phyloP scores from a whole-genome alignment of 2,329 filamentous ascomycete genomes.

The Ampelomyces quisqualis region DNA sequence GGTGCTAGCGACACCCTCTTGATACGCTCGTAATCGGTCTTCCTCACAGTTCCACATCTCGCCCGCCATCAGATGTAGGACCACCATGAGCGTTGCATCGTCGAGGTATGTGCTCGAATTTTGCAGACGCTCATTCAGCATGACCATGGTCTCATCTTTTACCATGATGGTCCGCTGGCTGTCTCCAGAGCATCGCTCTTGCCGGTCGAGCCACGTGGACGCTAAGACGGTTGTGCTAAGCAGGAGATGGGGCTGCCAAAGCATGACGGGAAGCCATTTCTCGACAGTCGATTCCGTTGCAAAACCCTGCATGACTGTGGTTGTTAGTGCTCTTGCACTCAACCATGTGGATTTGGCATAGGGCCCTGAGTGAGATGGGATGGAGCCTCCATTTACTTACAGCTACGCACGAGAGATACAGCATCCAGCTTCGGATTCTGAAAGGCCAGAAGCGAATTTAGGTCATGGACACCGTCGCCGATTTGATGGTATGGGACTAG shows the following conservation, averaged over 20 bases:
- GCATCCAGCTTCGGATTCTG: too few relatives aligned
- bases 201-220: conserved; percentile 36
- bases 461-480: too few relatives aligned
- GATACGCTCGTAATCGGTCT: conserved; percentile 23
- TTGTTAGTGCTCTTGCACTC: too few relatives aligned
- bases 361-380: too few relatives aligned
- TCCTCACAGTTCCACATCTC: conserved; percentile 39
- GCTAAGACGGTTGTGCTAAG: conserved; percentile 28
- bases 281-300: conserved; percentile 19
- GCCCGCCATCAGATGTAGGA: conserved; percentile 33
- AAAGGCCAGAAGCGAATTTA: too few relatives aligned
- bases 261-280: conserved; percentile 32
- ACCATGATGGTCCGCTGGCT: conserved; percentile 28
- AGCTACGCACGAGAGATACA: too few relatives aligned
- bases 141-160: conserved; percentile 30
- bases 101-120: conserved; percentile 11
- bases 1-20: conserved; percentile 26
- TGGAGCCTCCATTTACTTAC: too few relatives aligned
- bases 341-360: too few relatives aligned
- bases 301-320: conserved; percentile 24
- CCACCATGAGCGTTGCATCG: conserved; percentile 32
- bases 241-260: conserved; percentile 27
- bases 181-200: conserved; percentile 20
- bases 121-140: conserved; percentile 28
- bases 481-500: too few relatives aligned